phyloP scores from a whole-genome alignment of 768 basidiomycete genomes.

The Mycena galericulata region DNA sequence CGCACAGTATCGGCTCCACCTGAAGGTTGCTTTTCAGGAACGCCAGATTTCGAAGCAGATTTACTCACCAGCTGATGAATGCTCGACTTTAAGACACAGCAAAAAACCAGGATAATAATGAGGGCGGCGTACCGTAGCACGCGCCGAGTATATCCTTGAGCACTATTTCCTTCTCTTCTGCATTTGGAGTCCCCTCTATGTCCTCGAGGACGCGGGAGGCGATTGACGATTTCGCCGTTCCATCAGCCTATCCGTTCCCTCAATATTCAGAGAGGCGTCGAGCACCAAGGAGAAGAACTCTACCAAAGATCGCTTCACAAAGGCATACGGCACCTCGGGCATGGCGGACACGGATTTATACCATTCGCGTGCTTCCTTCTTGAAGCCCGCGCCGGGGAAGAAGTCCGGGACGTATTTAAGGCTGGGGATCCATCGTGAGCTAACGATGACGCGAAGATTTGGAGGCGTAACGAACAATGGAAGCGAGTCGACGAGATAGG shows the following conservation, averaged over 20 bases:
- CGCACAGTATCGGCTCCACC: constrained; percentile 24
- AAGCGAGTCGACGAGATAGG: constrained; percentile 48
- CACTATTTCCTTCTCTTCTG: background rate
- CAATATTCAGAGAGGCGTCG: background rate
- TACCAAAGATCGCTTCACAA: constrained; percentile 17
- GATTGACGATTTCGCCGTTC: constrained; percentile 33
- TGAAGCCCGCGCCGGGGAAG: constrained; percentile 52
- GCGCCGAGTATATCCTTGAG: constrained; percentile 1
- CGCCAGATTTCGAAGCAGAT: no score
- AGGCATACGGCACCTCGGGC: constrained; percentile 40
- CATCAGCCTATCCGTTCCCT: constrained; percentile 11
- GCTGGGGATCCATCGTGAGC: constrained; percentile 29
- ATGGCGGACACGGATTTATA: constrained; percentile 32
- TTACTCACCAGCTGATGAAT: constrained; percentile 12
- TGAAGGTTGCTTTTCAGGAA: background rate
- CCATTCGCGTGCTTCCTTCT: constrained; percentile 46
- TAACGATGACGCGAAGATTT: background rate
- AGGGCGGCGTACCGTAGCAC: constrained; percentile 16
- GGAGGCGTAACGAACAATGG: constrained; percentile 1
- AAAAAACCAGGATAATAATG: no score
- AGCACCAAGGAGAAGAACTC: background rate
- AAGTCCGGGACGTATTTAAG: constrained; percentile 51
- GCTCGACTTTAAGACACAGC: background rate
- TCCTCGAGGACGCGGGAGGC: constrained; percentile 30
- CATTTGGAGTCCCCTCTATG: constrained; percentile 13